phyloP scores from a whole-genome alignment of 257 asterid genomes.

The Asclepias syriaca region DNA sequence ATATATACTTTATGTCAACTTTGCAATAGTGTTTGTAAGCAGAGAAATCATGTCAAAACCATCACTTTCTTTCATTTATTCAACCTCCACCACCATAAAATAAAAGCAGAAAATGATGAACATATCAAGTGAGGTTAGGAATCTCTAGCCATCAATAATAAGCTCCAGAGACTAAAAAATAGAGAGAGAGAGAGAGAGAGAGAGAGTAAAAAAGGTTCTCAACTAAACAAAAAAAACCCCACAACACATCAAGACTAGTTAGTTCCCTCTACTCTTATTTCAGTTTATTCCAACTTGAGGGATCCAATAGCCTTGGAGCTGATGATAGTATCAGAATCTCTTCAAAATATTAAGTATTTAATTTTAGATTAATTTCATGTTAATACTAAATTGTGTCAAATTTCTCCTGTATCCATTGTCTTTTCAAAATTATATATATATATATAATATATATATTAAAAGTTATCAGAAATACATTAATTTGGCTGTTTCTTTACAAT shows the following conservation, averaged over 20 bases:
- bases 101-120: conserved; percentile 15
- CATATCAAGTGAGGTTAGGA: conserved; percentile 23
- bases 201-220: conserved; percentile 19
- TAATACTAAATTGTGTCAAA: no score
- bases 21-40: conserved; percentile 17
- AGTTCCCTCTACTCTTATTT: conserved; percentile 26
- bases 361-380: no score
- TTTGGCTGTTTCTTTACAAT: neutral
- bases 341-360: no score
- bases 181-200: conserved; percentile 15
- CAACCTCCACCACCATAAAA: conserved; percentile 36
- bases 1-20: conserved; percentile 32
- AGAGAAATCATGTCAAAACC: conserved; percentile 31
- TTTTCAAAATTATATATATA: no score
- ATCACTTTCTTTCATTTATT: conserved; percentile 42
- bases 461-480: no score
- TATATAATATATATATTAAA: no score
- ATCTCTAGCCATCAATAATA: conserved; percentile 40
- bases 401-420: no score
- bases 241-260: conserved; percentile 33
- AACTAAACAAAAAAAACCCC: conserved; percentile 35
- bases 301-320: neutral
- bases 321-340: neutral
- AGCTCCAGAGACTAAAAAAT: conserved; percentile 6
- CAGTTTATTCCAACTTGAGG: conserved; percentile 25